Percentiles rank a stretch among this genome's conserved stretches.
Evolutionary conservation across 176 grass and related monocot species (phyloP).

Genomic region (Zizania latifolia): DNA sequence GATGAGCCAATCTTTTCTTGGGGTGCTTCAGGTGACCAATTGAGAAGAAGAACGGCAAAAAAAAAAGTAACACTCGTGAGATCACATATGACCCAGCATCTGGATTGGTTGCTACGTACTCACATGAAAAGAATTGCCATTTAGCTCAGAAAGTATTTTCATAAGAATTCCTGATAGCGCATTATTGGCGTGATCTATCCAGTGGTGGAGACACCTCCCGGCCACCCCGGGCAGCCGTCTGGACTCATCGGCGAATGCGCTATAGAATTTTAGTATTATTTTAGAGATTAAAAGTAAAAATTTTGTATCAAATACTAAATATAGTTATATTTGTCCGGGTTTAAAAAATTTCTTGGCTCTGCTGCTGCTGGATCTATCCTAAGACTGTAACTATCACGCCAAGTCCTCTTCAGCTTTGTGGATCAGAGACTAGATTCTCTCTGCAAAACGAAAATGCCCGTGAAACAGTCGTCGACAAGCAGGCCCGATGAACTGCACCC

Average conservation of each 20-base stretch:
- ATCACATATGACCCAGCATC: not conserved
- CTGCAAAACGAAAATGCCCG: not conserved
- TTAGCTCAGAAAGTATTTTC: not conserved
- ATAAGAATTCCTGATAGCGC: slow-evolving; percentile 14
- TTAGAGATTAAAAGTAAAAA: no score
- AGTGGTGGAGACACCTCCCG: no score
- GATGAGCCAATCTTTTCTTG: slow-evolving; percentile 33
- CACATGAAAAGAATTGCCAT: not conserved
- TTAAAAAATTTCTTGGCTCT: no score
- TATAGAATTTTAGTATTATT: no score
- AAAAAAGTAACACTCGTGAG: not conserved
- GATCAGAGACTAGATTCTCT: not conserved
- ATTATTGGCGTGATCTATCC: no score
- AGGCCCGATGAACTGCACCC: not conserved
- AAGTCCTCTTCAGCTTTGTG: not conserved
- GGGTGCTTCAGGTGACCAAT: slow-evolving; percentile 23
- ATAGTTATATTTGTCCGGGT: no score
- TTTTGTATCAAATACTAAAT: no score
- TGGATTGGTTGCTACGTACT: not conserved
- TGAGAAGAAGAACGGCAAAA: not conserved
- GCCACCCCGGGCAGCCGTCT: no score
- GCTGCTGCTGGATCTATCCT: no score
- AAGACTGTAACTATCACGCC: not conserved
- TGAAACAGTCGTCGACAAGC: not conserved
- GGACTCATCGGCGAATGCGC: no score